Base-by-base conservation (phyloP, 352 stramenopile genomes). In the Lagenidium giganteum region DNA sequence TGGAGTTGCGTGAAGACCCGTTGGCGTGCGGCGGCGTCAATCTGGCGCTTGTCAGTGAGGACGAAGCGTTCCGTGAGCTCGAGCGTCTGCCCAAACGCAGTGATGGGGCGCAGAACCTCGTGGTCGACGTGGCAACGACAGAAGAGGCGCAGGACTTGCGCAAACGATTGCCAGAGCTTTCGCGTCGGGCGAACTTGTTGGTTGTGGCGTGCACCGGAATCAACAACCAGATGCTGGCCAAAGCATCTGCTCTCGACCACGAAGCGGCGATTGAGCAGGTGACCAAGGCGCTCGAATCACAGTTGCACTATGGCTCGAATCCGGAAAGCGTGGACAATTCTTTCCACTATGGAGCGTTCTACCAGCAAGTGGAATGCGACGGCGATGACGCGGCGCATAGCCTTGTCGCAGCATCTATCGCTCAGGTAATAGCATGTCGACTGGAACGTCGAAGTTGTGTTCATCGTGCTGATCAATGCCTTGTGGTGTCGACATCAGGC, bases 361-460 rank as follows among this genome's bases (percentile, higher is more conserved):
- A 87, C 53, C 78, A 90, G 42, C 74, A 78, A 46, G 63, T 90
- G n/a, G n/a, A n/a, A n/a, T n/a, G n/a, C n/a, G n/a, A n/a, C n/a
- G n/a, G n/a, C n/a, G n/a, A n/a, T n/a, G n/a, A n/a, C n/a, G n/a
- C n/a, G n/a, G n/a, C n/a, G n/a, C n/a, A n/a, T n/a, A n/a, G n/a
- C n/a, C n/a, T n/a, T n/a, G n/a, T n/a, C n/a, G n/a, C n/a, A n/a
- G n/a, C n/a, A n/a, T n/a, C n/a, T n/a, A n/a, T n/a, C n/a, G n/a
- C n/a, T n/a, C n/a, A n/a, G n/a, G n/a, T n/a, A n/a, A n/a, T n/a
- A n/a, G n/a, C n/a, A n/a, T n/a, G n/a, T n/a, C n/a, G n/a, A n/a
- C n/a, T n/a, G n/a, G n/a, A n/a, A n/a, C n/a, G n/a, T n/a, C n/a
- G n/a, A n/a, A n/a, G 8, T 18, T 27, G 30, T n/a, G 27, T 22